Evolutionary conservation across 1,284 basidiomycete genomes (phyloP), one percentile per base, ranked within the genome.

Genomic region (Pseudozyma sp.): DNA sequence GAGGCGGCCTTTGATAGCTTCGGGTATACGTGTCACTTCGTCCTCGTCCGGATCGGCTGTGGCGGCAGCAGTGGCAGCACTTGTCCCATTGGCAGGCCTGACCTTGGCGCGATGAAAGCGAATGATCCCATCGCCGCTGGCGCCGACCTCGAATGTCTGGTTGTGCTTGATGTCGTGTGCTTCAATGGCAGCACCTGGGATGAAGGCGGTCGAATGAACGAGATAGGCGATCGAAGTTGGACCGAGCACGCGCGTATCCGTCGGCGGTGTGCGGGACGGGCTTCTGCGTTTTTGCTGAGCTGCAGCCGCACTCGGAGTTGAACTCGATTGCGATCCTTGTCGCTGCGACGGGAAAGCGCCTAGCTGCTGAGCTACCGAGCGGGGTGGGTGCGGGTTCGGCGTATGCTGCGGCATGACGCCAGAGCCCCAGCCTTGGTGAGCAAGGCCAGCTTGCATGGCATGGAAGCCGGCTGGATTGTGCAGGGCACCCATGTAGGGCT

Each of bases 141-240:
- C 89, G 61, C 90, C 88, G 69, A 90, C 89, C 52, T 82, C 80
- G 31, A 86, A 81, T 2, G 84, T 81, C 70, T 86, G 85, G 19
- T 80, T 77, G 67, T 85, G 84, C 61, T 84, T 84, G 67, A 90
- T 87, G 85, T 97, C 94, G 84, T 94, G 95, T 35, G 87, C 89
- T 86, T 95, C 92, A 79, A 94, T 96, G 56, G 90, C 88, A 90
- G 47, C 91, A 89, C 81, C 72, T 7, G 92, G 91, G 73, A 97
- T 90, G 52, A 91, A 89, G 33, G 92, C 90, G 85, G 92, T 91
- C 52, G 94, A 94, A 84, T 97, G 94, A 58, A 97, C 86, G 19
- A 97, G 87, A 85, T 95, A 94, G 10, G 91, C 88, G 68, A 93
- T 88, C 37, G 92, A 92, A 8, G 94, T 95, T 29, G 92, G 92